Base-by-base conservation (phyloP, 1,284 basidiomycete species). In the Stygiomarasmius scandens region DNA sequence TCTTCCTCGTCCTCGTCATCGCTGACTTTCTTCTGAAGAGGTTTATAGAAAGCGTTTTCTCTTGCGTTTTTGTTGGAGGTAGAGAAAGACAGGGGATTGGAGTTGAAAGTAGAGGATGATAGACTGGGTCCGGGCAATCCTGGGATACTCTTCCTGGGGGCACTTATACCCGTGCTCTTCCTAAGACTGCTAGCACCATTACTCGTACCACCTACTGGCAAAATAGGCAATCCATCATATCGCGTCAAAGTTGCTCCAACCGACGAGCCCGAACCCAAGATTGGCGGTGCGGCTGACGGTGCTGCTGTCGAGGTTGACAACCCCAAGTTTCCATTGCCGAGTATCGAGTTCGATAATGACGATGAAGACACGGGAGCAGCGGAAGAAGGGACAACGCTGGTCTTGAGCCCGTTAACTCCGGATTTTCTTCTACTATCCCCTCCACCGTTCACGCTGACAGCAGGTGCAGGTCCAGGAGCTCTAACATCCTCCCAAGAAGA, bases 11-110 rank as follows among this genome's bases (percentile, higher is more conserved):
- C 32, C 12, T 55, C 49, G 25, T 14, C 32, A 25, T 12, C 19
- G 12, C 5, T 9, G 19, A 22, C 46, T 11, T 52, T 53, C 23
- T 20, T 20, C 43, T 38, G 24, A 14, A 55, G 29, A 5, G 59
- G 59, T 29, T 55, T 52, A 36, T 60, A 60, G 36, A 60, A 60
- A n/a, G 59, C 59, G 29, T 60, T 60, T 20, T 43, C 51, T 41
- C 52, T 32, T 12, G 29, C 5, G 29, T 57, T 57, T 23, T 50
- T 50, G 5, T 36, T 47, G 19, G 51, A 52, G 14, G 55, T 47
- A 11, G 55, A 57, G 10, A 50, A 52, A 11, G 49, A 47, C 19
- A 54, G 25, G 27, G 52, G 51, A 22, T 43, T 29, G 10, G 23
- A 10, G n/a, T 32, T 54, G 23, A 41, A 27, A 14, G 38, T 14